Conservation (phyloP, 164 flowering plant species). For the Vitis rupestris region DNA sequence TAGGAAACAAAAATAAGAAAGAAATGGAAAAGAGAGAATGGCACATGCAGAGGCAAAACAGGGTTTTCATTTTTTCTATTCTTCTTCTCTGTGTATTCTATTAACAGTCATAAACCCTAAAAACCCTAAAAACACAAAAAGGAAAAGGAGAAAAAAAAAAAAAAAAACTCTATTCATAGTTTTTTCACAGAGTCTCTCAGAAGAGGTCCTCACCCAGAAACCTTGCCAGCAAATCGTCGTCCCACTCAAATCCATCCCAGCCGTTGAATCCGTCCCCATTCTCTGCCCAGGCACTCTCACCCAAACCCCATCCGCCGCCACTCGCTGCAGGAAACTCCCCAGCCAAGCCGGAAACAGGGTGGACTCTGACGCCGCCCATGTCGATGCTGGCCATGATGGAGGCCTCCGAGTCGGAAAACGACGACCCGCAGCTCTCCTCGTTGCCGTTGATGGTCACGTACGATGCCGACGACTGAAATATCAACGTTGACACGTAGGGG, state of each 20-base stretch:
- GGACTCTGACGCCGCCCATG: slow-evolving; percentile 11
- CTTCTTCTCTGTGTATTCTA: too few relatives aligned
- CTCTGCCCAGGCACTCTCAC: slow-evolving; percentile 1
- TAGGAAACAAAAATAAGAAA: too few relatives aligned
- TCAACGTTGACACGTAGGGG: slow-evolving; percentile 25
- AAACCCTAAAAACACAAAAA: too few relatives aligned
- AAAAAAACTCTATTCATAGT: too few relatives aligned
- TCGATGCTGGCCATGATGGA: slow-evolving; percentile 42
- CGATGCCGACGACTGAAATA: slow-evolving; percentile 29
- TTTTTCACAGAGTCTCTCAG: too few relatives aligned
- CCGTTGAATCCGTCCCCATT: background rate
- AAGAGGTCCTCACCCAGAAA: slow-evolving; percentile 9
- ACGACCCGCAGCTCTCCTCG: slow-evolving; percentile 51
- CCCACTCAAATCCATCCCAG: slow-evolving; percentile 4
- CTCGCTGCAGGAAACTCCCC: background rate
- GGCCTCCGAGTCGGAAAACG: slow-evolving; percentile 38
- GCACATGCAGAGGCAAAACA: too few relatives aligned
- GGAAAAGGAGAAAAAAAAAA: too few relatives aligned
- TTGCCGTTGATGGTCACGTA: slow-evolving; percentile 47
- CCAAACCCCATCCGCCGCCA: slow-evolving; percentile 10
- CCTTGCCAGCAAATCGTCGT: slow-evolving; percentile 7
- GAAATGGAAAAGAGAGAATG: too few relatives aligned
- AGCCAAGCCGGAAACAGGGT: background rate
- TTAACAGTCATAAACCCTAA: too few relatives aligned
- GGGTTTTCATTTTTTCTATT: too few relatives aligned